Evolutionary conservation across 2,329 filamentous ascomycete species (phyloP).

Genomic region (Clonostachys rosea): DNA sequence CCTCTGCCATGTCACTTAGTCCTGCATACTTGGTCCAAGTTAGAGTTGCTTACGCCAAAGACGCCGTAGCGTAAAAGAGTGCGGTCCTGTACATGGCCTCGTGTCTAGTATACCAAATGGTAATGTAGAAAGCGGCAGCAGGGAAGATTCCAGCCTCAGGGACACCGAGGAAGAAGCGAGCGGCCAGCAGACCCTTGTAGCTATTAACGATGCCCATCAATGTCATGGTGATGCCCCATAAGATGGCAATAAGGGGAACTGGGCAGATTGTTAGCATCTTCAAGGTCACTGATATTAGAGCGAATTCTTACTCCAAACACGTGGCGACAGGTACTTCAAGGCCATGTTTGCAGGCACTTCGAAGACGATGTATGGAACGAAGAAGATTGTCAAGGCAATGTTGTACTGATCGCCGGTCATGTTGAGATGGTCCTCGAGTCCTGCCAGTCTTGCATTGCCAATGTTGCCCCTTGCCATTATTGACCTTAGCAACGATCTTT

Average conservation of each 20-base stretch:
- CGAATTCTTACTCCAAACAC: constrained; percentile 5
- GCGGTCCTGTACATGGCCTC: not conserved
- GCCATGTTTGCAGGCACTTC: constrained; percentile 1
- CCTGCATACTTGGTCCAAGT: not conserved
- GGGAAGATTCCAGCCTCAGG: constrained; percentile 21
- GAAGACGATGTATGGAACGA: constrained; percentile 1
- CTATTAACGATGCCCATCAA: not conserved
- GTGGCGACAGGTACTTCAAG: not conserved
- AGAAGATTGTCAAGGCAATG: not conserved
- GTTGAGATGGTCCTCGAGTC: constrained; percentile 41
- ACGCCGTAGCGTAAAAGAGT: not conserved
- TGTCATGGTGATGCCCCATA: not conserved
- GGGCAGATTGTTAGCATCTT: not conserved
- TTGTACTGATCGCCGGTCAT: constrained; percentile 15
- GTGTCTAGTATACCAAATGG: constrained; percentile 22
- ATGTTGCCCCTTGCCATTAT: constrained; percentile 4
- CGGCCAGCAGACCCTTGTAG: constrained; percentile 14
- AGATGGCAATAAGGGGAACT: not conserved
- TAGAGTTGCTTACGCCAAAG: not conserved
- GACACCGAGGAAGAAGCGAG: constrained; percentile 24
- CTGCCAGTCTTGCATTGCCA: constrained; percentile 11
- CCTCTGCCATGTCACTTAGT: not conserved
- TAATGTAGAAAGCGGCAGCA: constrained; percentile 17
- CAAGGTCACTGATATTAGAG: too few relatives aligned
- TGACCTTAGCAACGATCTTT: too few relatives aligned